Conservation (phyloP, 2,329 filamentous ascomycete species). For the Cordyceps fumosorosea region DNA sequence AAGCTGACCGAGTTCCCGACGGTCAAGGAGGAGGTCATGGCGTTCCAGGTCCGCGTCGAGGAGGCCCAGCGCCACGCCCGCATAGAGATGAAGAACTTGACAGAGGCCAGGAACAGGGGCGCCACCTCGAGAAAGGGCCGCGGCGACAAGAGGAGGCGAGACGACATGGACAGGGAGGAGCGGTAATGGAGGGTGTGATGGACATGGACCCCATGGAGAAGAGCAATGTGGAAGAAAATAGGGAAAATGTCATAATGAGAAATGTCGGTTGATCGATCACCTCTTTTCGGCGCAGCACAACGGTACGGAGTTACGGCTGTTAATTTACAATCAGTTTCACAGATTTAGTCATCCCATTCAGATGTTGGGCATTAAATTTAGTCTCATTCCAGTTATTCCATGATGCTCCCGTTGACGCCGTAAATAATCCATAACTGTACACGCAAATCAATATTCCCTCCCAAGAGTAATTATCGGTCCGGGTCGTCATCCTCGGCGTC, state of each 20-base stretch:
- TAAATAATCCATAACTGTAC: background rate
- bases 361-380: background rate
- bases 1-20: constrained; percentile 63
- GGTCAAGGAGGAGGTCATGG: constrained; percentile 78
- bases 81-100: constrained; percentile 72
- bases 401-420: background rate
- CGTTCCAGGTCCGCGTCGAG: constrained; percentile 69
- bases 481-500: constrained; percentile 14
- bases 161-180: constrained; percentile 72
- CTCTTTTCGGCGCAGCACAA: background rate
- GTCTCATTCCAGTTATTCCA: background rate
- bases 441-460: background rate
- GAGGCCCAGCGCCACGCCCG: constrained; percentile 78
- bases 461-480: constrained; percentile 1
- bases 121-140: constrained; percentile 37
- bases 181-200: constrained; percentile 35
- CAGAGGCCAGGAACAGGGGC: constrained; percentile 48
- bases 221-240: background rate
- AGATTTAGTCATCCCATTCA: background rate
- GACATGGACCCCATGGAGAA: background rate
- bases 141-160: constrained; percentile 34
- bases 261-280: background rate
- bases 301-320: constrained; percentile 6
- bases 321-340: background rate
- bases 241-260: background rate